Conservation (phyloP, 257 asterid species). For the Hygrophila difformis region DNA sequence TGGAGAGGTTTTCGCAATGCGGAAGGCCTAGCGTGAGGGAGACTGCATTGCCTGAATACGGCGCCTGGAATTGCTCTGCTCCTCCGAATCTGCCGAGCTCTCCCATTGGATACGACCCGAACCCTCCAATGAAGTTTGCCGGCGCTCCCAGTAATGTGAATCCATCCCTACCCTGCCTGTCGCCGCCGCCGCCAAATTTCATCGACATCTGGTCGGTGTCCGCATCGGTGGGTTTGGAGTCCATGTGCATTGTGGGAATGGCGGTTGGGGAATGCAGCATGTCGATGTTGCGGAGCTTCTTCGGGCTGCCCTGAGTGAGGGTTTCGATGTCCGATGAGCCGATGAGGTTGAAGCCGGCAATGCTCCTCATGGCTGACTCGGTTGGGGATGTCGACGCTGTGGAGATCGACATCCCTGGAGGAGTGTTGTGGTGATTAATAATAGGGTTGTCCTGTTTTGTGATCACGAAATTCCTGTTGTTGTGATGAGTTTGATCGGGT, state of each 20-base stretch:
- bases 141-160: constrained; percentile 71
- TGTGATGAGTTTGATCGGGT: constrained; percentile 30
- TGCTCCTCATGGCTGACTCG: constrained; percentile 27
- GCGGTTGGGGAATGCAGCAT: constrained; percentile 29
- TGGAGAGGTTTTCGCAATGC: constrained; percentile 66
- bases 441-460: constrained; percentile 24
- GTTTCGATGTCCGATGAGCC: constrained; percentile 53
- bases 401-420: constrained; percentile 25
- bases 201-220: constrained; percentile 34
- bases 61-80: constrained; percentile 54
- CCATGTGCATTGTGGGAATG: constrained; percentile 38
- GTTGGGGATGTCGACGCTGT: constrained; percentile 33
- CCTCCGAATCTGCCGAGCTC: constrained; percentile 63
- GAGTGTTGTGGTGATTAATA: constrained; percentile 17
- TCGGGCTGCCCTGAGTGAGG: constrained; percentile 57
- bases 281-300: constrained; percentile 49
- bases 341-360: constrained; percentile 51
- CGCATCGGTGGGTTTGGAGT: constrained; percentile 26
- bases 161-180: constrained; percentile 53
- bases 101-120: constrained; percentile 66
- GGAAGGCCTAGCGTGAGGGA: constrained; percentile 90
- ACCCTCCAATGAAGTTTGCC: constrained; percentile 80
- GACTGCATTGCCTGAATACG: constrained; percentile 67
- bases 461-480: constrained; percentile 20
- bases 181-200: constrained; percentile 37